A percentile compares a stretch with the other conserved stretches of the same genome.
Conservation (phyloP, 1,284 basidiomycete genomes). For the Fomitopsis pinicola region DNA sequence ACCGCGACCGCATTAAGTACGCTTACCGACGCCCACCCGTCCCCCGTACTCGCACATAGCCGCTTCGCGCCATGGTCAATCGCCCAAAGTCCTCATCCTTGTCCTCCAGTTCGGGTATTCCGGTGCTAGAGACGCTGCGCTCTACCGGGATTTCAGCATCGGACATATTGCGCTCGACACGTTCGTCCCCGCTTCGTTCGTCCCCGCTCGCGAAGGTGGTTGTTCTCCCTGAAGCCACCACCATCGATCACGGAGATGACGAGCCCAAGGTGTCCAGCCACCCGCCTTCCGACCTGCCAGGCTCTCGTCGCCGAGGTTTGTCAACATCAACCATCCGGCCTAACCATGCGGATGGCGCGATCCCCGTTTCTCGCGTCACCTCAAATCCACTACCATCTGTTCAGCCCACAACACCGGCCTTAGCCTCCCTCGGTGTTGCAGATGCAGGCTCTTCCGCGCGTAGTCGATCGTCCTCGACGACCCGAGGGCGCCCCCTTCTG, state of each 20-base stretch:
- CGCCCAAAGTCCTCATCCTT: neutral
- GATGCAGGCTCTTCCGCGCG: conserved; percentile 9
- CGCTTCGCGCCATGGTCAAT: neutral
- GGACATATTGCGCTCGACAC: neutral
- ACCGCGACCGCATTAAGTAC: neutral
- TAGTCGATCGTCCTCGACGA: conserved; percentile 12
- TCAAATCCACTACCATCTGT: conserved; percentile 20
- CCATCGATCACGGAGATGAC: neutral
- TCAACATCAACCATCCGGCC: conserved; percentile 21
- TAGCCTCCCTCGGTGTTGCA: conserved; percentile 11
- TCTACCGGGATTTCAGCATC: neutral
- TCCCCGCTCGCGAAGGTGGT: neutral
- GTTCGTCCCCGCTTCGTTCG: neutral
- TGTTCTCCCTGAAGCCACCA: neutral
- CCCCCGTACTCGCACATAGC: neutral
- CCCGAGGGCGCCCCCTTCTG: conserved; percentile 18
- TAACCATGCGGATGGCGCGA: neutral
- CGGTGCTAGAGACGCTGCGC: too few species aligned
- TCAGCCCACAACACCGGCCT: conserved; percentile 6
- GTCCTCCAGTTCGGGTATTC: neutral
- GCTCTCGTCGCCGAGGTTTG: conserved; percentile 8
- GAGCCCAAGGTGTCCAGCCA: neutral
- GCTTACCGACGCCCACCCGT: neutral
- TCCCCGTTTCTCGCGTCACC: conserved; percentile 19
- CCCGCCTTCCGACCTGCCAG: neutral